A percentile compares a stretch with the other conserved stretches of the same genome.
These are phyloP conservation scores for Castanopsis chinensis DNA, from an alignment of 306 rosid genomes.

Conservation along the genomic window DNA sequence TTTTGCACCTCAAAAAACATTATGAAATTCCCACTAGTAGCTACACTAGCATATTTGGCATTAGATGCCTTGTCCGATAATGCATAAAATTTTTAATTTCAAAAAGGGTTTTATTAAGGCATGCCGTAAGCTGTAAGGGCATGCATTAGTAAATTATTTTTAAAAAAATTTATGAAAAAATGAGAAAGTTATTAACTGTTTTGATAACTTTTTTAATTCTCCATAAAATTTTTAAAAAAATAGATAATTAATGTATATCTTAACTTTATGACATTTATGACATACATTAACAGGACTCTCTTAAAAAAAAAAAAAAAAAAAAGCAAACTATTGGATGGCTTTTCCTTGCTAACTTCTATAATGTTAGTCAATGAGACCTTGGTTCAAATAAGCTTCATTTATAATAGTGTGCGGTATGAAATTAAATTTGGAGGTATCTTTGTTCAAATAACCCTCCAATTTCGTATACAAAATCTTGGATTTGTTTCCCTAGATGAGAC, in stretches of 20 bases:
- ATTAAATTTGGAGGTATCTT: neutral
- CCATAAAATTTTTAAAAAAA: accelerated
- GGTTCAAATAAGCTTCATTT: too few relatives aligned
- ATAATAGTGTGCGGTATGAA: too few relatives aligned
- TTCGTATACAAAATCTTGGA: neutral
- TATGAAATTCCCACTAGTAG: neutral
- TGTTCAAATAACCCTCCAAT: neutral
- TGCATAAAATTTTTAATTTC: too few relatives aligned
- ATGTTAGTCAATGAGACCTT: too few relatives aligned
- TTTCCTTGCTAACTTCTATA: too few relatives aligned
- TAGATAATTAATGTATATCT: neutral
- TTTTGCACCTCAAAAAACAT: too few relatives aligned
- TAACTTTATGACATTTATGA: too few relatives aligned
- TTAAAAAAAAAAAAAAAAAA: too few relatives aligned
- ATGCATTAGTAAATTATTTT: too few relatives aligned
- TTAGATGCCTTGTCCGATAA: neutral
- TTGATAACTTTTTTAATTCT: accelerated
- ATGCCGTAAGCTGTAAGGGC: accelerated
- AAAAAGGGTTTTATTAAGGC: too few relatives aligned
- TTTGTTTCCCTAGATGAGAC: neutral
- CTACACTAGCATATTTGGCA: neutral
- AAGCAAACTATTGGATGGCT: too few relatives aligned
- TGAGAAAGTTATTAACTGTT: too few relatives aligned
- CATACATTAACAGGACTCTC: accelerated
- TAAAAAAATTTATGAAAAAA: accelerated